Percentiles rank a stretch among this genome's conserved stretches.
Conservation (phyloP, 345 rosid species). For the Noccaea caerulescens region DNA sequence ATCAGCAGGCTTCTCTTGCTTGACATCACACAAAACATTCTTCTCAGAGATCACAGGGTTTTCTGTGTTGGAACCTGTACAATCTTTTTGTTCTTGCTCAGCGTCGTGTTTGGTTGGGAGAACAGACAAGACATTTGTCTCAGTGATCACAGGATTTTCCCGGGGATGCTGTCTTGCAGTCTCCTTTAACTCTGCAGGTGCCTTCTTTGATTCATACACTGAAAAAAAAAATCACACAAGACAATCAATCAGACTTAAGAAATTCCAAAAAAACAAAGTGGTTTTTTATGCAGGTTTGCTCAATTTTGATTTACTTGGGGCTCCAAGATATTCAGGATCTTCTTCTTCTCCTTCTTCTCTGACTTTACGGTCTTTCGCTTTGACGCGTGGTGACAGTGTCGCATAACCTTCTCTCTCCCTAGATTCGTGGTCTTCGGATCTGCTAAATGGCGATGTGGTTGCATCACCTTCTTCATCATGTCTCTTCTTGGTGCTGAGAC, state of each 20-base stretch:
- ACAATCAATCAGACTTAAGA: slow-evolving; percentile 7
- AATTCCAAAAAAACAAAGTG: neutral
- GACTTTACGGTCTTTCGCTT: slow-evolving; percentile 44
- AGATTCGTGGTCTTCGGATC: slow-evolving; percentile 48
- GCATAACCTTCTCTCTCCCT: slow-evolving; percentile 46
- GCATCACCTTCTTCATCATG: slow-evolving; percentile 49
- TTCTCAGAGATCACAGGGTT: slow-evolving; percentile 31
- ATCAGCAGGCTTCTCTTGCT: slow-evolving; percentile 30
- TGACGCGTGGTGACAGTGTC: slow-evolving; percentile 56
- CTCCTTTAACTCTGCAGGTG: slow-evolving; percentile 56
- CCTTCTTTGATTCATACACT: slow-evolving; percentile 82
- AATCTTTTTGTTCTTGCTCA: slow-evolving; percentile 34
- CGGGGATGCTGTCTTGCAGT: slow-evolving; percentile 58
- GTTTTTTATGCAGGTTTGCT: neutral
- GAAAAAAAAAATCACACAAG: slow-evolving; percentile 26
- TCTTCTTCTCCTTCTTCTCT: slow-evolving; percentile 46
- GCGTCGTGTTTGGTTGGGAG: slow-evolving; percentile 35
- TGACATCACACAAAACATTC: slow-evolving; percentile 39
- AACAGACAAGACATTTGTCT: slow-evolving; percentile 52
- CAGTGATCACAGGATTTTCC: slow-evolving; percentile 49
- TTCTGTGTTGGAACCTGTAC: slow-evolving; percentile 22
- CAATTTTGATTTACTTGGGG: slow-evolving; percentile 58
- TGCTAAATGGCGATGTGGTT: slow-evolving; percentile 54
- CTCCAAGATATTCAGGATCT: slow-evolving; percentile 73
- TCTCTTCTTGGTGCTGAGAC: slow-evolving; percentile 60